Conservation (phyloP, 129 eudicot species). For the Flaveria ramosissima region DNA sequence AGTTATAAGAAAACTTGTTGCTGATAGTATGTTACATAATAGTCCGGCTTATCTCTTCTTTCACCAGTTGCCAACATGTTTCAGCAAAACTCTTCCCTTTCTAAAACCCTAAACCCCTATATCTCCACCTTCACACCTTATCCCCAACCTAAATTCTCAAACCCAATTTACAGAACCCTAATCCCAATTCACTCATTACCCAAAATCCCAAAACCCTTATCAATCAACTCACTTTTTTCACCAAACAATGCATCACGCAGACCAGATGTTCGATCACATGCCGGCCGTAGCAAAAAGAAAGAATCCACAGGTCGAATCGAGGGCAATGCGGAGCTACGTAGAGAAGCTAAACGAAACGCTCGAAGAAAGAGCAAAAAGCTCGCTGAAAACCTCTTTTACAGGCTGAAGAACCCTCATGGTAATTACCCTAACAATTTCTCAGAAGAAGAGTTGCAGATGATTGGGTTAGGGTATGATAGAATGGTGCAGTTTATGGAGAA, state of each 20-base stretch:
- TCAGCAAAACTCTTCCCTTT: conserved; percentile 43
- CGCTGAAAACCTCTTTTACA: conserved; percentile 77
- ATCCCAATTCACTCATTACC: conserved; percentile 30
- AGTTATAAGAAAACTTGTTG: too few species aligned
- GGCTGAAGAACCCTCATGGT: conserved; percentile 81
- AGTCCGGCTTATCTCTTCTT: conserved; percentile 12
- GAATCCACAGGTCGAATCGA: conserved; percentile 67
- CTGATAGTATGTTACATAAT: too few species aligned
- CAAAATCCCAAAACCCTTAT: conserved; percentile 30
- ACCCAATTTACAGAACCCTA: conserved; percentile 50
- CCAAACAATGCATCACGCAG: conserved; percentile 34
- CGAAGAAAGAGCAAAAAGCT: conserved; percentile 60
- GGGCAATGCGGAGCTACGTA: conserved; percentile 70
- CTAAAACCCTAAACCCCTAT: conserved; percentile 72
- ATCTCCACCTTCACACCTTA: conserved; percentile 36
- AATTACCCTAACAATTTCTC: conserved; percentile 79
- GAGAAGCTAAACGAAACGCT: conserved; percentile 71
- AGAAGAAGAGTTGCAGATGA: conserved; percentile 86
- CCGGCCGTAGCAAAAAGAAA: conserved; percentile 82
- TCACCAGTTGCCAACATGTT: conserved; percentile 38
- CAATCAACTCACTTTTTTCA: conserved; percentile 25
- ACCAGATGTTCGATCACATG: conserved; percentile 60
- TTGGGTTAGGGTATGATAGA: conserved; percentile 87
- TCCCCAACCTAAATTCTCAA: conserved; percentile 42
- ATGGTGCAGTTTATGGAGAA: conserved; percentile 94